phyloP scores from a whole-genome alignment of 75 land plant species.

The Cryptomeria japonica region DNA sequence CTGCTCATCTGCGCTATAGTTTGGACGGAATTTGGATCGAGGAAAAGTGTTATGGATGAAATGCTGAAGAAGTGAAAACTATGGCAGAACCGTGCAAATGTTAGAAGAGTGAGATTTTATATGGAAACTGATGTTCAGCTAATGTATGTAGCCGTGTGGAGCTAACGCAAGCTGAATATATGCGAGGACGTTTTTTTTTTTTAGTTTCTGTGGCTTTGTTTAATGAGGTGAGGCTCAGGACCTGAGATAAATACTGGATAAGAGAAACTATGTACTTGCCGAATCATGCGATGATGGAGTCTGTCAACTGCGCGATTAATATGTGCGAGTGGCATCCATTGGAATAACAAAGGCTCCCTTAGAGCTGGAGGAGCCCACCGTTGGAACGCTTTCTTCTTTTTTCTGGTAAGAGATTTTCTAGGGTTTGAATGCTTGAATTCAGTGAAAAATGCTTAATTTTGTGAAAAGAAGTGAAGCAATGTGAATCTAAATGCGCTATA shows the following conservation, averaged over 20 bases:
- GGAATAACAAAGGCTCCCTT: background rate
- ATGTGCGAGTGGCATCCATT: conserved; percentile 8
- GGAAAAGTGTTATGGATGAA: background rate
- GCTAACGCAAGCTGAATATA: background rate
- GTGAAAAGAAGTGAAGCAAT: background rate
- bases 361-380: background rate
- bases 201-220: background rate
- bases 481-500: background rate
- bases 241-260: background rate
- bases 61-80: background rate
- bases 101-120: background rate
- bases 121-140: background rate
- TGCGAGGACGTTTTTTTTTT: background rate
- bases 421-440: background rate
- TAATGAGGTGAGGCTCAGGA: background rate
- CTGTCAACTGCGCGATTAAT: background rate
- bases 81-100: background rate
- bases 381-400: background rate
- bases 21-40: background rate
- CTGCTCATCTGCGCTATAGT: background rate
- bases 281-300: background rate
- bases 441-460: background rate
- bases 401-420: background rate
- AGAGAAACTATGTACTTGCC: background rate
- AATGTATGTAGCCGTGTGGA: background rate